Percentiles rank a stretch among this genome's conserved stretches.
Evolutionary conservation across 306 rosid genomes (phyloP).

Genomic region (Phaseolus lunatus): DNA sequence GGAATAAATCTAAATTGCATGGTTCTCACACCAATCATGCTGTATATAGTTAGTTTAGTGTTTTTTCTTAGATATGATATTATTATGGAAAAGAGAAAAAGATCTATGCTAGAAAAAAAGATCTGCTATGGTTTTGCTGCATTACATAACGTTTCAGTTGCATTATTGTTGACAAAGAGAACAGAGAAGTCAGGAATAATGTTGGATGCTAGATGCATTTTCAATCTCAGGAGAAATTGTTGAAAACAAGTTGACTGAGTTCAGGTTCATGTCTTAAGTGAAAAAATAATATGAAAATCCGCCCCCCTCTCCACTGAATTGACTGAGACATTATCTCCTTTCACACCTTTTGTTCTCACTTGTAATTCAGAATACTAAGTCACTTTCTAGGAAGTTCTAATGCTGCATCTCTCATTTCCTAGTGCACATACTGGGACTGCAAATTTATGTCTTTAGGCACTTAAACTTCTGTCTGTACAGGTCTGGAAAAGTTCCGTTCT

Average conservation of each 20-base stretch:
- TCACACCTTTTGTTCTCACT: neutral
- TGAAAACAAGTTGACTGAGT: neutral
- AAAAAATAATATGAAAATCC: conserved; percentile 2
- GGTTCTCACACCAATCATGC: conserved; percentile 20
- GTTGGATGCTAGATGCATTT: neutral
- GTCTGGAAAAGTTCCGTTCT: neutral
- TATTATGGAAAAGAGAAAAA: neutral
- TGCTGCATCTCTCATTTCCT: conserved; percentile 6
- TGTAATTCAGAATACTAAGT: neutral
- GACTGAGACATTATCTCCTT: neutral
- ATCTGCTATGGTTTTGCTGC: conserved; percentile 16
- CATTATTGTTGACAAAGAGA: neutral
- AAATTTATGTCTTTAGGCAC: neutral
- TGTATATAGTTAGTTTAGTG: neutral
- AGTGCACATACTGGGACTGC: neutral
- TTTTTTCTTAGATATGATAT: neutral
- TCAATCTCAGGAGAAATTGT: neutral
- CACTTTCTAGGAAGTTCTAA: neutral
- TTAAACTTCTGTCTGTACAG: neutral
- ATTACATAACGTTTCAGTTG: neutral
- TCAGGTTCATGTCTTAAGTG: neutral
- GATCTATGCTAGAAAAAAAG: neutral
- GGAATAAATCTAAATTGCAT: neutral
- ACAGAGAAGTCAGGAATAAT: neutral
- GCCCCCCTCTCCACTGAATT: neutral